phyloP scores from a whole-genome alignment of 2,329 filamentous ascomycete genomes.

The Knufia petricola region DNA sequence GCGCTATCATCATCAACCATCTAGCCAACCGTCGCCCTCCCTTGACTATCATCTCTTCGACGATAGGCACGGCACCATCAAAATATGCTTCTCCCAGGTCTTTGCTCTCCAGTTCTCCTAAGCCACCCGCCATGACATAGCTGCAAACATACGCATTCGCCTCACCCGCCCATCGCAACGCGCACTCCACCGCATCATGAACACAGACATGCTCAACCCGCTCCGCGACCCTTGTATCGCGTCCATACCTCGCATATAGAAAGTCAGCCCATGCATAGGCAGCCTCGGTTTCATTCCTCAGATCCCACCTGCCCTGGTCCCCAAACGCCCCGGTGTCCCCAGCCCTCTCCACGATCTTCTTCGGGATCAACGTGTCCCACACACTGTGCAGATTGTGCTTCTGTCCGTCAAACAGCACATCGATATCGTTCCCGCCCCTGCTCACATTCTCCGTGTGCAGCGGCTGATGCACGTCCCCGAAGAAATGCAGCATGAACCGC shows the following conservation, averaged over 20 bases:
- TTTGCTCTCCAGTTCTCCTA: slow-evolving; percentile 44
- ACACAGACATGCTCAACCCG: slow-evolving; percentile 14
- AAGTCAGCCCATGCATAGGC: slow-evolving; percentile 8
- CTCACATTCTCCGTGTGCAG: slow-evolving; percentile 53
- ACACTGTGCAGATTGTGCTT: slow-evolving; percentile 60
- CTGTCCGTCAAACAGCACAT: slow-evolving; percentile 50
- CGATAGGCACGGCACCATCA: slow-evolving; percentile 19
- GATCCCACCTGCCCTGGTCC: background rate
- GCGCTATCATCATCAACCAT: slow-evolving; percentile 14
- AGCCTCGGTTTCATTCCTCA: slow-evolving; percentile 11
- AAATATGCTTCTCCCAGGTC: slow-evolving; percentile 22
- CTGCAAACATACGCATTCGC: slow-evolving; percentile 12
- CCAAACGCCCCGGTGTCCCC: background rate
- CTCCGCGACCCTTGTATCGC: background rate
- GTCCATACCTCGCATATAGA: slow-evolving; percentile 1
- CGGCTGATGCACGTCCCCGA: slow-evolving; percentile 68
- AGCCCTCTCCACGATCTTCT: slow-evolving; percentile 23
- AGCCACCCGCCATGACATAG: slow-evolving; percentile 14
- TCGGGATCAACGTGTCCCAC: slow-evolving; percentile 49
- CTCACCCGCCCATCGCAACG: slow-evolving; percentile 13
- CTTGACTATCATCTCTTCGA: slow-evolving; percentile 19
- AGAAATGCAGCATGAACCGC: slow-evolving; percentile 43
- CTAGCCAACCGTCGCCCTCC: slow-evolving; percentile 19
- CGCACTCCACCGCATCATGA: slow-evolving; percentile 9
- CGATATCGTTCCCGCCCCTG: slow-evolving; percentile 59